Evolutionary conservation across 208 protist species (phyloP), one percentile per base, ranked within the genome.

Genomic region (Trypanosoma avium): DNA sequence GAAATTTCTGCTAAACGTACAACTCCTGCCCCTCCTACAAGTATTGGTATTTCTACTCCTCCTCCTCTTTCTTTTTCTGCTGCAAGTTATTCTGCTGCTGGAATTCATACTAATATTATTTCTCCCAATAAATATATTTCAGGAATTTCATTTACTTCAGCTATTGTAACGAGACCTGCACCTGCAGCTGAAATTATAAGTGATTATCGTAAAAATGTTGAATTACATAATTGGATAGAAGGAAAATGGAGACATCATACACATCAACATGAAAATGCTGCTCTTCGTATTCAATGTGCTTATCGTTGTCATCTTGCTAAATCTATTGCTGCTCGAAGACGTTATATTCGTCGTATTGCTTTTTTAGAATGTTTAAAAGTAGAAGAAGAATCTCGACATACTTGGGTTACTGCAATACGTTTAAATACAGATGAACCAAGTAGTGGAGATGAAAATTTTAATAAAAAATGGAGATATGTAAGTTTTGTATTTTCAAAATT

Each of bases 211-310:
- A 56, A 75, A 19, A 77, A 35, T 10, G 46, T 43, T 9, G 75
- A 62, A 33, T 47, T 93, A 19, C 84, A 87, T 35, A 43, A 79
- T 0, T 96, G 90, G 87, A 61, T 96, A 19, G 59, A 90, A 22
- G 43, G 54, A 10, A 59, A 69, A 29, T 93, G 90, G 86, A 43
- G 53, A n/a, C 61, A 81, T 52, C 79, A 78, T 76, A 93, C 85
- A 0, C 82, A 93, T 56, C 73, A 77, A 5, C 90, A 96, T 63
- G 90, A 96, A 63, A 81, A 79, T 40, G 90, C 90, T 8, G 90
- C 90, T 17, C 64, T 94, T 8, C 61, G 58, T 19, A 92, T 96
- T 61, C 86, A 93, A 57, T 78, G 82, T 33, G 85, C 86, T 1
- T 96, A 83, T 61, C 84, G 90, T 5, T 65, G 56, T 12, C 83